Conservation (phyloP, 306 rosid species). For the Vicia sativa region DNA sequence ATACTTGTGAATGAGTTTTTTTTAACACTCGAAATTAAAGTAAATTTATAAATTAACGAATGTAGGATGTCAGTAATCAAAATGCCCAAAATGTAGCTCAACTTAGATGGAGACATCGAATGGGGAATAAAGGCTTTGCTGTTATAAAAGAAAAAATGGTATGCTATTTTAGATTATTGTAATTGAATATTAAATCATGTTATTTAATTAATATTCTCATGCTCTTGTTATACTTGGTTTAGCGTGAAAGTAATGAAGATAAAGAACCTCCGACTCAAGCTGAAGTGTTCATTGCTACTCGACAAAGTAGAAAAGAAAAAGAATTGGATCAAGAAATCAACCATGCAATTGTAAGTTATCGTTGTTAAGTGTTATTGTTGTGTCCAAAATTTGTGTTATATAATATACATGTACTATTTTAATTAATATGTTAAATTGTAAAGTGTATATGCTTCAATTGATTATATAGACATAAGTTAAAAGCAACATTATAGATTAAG, state of each 20-base stretch:
- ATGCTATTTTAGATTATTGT: neutral
- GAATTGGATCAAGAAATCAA: neutral
- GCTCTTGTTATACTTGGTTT: neutral
- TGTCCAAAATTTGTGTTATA: too few relatives aligned
- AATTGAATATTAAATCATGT: neutral
- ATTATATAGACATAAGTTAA: too few relatives aligned
- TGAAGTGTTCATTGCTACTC: neutral
- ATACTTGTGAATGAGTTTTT: too few relatives aligned
- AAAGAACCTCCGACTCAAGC: neutral
- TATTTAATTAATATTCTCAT: neutral
- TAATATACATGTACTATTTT: too few relatives aligned
- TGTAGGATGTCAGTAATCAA: neutral
- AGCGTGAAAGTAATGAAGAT: constrained; percentile 3
- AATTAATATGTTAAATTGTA: too few relatives aligned
- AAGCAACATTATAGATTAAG: too few relatives aligned
- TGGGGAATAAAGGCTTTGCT: constrained; percentile 12
- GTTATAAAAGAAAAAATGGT: constrained; percentile 1
- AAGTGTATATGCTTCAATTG: too few relatives aligned
- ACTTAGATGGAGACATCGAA: neutral
- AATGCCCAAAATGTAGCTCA: constrained; percentile 19
- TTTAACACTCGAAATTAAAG: neutral
- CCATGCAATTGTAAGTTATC: neutral
- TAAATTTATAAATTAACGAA: neutral
- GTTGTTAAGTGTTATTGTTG: too few relatives aligned
- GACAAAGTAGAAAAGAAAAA: constrained; percentile 5